Percentiles rank a stretch among this genome's conserved stretches.
phyloP scores from a whole-genome alignment of 306 rosid species.

The Dalbergia cochinchinensis region DNA sequence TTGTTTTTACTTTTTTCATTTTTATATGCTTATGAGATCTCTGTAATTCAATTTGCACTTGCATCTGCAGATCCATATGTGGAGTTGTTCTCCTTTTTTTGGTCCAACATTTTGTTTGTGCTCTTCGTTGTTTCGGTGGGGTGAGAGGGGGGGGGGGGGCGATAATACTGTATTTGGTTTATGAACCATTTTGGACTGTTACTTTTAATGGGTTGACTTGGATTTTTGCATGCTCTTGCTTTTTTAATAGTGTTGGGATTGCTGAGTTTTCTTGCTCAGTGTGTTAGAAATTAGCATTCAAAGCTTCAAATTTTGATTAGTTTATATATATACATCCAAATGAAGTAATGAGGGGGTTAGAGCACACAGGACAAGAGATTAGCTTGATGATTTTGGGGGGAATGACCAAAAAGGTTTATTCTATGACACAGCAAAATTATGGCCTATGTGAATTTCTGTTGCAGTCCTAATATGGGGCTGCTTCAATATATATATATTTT shows the following conservation, averaged over 20 bases:
- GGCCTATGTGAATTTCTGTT: conserved; percentile 10
- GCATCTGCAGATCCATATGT: conserved; percentile 56
- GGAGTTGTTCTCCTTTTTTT: neutral
- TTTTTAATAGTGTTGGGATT: conserved; percentile 7
- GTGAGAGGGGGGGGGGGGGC: neutral
- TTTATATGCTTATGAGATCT: conserved; percentile 44
- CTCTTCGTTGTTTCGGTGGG: neutral
- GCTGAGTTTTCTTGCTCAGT: conserved; percentile 35
- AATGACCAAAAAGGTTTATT: neutral
- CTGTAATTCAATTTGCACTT: conserved; percentile 39
- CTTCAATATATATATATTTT: too few relatives aligned
- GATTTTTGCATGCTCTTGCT: conserved; percentile 45
- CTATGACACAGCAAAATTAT: neutral
- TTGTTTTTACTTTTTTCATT: neutral
- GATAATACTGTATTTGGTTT: conserved; percentile 40
- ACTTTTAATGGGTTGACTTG: conserved; percentile 47
- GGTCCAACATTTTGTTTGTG: neutral
- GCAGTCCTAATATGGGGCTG: neutral
- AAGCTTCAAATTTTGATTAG: neutral
- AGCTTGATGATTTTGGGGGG: conserved; percentile 20
- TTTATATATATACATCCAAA: neutral
- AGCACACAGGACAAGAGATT: neutral
- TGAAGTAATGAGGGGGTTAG: neutral
- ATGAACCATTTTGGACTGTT: conserved; percentile 42
- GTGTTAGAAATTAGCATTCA: conserved; percentile 1